phyloP scores from a whole-genome alignment of 73 alveolate species.

The Blepharisma japonicum region DNA sequence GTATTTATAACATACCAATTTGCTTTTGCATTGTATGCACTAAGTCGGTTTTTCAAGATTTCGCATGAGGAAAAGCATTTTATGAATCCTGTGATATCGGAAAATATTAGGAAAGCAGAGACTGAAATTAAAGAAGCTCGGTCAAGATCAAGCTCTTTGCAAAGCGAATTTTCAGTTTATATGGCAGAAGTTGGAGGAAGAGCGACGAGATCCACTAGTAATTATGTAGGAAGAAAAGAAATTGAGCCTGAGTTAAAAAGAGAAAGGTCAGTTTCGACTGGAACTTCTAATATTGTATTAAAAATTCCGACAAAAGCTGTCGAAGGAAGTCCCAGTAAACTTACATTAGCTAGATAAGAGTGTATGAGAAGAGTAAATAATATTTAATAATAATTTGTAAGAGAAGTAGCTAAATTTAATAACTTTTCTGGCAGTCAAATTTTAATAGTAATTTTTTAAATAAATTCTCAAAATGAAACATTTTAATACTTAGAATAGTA shows the following conservation, averaged over 20 bases:
- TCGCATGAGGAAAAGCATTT: neutral
- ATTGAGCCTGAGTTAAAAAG: neutral
- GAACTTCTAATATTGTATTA: neutral
- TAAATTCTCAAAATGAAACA: too few relatives aligned
- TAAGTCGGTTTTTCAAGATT: too few relatives aligned
- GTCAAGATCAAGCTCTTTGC: slow-evolving; percentile 8
- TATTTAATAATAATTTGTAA: too few relatives aligned
- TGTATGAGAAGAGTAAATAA: too few relatives aligned
- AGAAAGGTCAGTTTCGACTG: slow-evolving; percentile 30
- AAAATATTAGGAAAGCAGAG: neutral
- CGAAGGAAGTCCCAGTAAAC: too few relatives aligned
- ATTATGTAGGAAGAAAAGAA: neutral
- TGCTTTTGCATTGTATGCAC: neutral
- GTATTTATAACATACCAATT: neutral
- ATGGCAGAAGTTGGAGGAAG: neutral
- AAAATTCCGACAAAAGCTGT: too few relatives aligned
- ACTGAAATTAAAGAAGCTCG: neutral
- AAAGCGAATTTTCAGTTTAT: neutral
- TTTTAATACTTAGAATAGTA: too few relatives aligned
- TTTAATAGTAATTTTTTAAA: too few relatives aligned
- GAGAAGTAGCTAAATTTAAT: too few relatives aligned
- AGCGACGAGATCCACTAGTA: neutral
- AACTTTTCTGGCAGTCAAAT: too few relatives aligned
- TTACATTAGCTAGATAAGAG: too few relatives aligned
- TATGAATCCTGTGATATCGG: neutral